A percentile compares a stretch with the other conserved stretches of the same genome.
These are phyloP conservation scores for Amesomyces nigricolor DNA, from an alignment of 2,329 filamentous ascomycete genomes.

Conservation along the genomic window DNA sequence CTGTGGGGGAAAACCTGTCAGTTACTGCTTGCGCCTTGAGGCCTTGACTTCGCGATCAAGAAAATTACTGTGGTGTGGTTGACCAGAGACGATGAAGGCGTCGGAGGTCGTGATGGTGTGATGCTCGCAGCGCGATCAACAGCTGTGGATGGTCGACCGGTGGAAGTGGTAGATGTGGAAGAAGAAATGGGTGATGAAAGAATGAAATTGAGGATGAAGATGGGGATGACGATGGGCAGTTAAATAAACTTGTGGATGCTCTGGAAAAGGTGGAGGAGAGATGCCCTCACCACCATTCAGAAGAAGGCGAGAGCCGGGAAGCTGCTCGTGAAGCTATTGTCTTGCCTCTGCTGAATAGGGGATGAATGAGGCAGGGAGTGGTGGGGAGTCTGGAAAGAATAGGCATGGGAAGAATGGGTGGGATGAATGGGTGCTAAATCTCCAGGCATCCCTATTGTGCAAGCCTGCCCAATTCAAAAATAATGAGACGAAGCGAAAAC, in stretches of 20 bases:
- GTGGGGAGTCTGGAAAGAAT: background rate
- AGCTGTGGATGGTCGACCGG: background rate
- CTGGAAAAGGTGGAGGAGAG: background rate
- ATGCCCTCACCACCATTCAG: constrained; percentile 2
- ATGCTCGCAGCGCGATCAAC: background rate
- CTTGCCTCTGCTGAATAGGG: constrained; percentile 2
- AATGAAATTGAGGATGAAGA: background rate
- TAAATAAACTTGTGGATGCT: constrained; percentile 2
- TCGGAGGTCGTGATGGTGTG: background rate
- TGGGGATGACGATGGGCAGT: constrained; percentile 1
- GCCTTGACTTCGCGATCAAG: background rate
- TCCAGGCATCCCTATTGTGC: background rate
- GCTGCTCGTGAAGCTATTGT: constrained; percentile 8
- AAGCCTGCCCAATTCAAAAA: background rate
- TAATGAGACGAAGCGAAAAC: background rate
- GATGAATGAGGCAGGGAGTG: background rate
- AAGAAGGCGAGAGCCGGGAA: background rate
- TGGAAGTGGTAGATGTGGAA: background rate
- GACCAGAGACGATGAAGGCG: background rate
- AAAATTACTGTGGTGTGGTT: constrained; percentile 3
- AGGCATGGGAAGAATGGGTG: background rate
- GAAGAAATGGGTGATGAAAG: background rate
- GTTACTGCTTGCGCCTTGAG: constrained; percentile 1
- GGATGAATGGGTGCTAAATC: background rate
- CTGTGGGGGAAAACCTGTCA: constrained; percentile 40